Evolutionary conservation across 768 basidiomycete species (phyloP), one percentile per base, ranked within the genome.

Genomic region (Thelephora aurantiotincta): DNA sequence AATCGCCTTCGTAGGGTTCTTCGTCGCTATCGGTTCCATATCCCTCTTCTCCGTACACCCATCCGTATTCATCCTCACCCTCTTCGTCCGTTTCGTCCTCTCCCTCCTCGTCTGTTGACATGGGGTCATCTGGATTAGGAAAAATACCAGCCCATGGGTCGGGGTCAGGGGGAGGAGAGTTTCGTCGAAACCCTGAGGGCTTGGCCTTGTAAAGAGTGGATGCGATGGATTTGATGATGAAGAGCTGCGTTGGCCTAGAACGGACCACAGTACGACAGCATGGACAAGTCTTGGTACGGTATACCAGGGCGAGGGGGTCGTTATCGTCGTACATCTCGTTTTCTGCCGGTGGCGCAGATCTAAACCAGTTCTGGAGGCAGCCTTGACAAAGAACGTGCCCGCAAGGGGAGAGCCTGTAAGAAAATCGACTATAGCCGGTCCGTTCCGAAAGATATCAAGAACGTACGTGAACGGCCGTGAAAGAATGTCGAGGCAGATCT

Each of bases 321-420:
- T 59, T 58, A 37, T 68, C 67, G 41, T 70, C 62, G 46, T 61
- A 50, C 67, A 72, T 73, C 14, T 71, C 70, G 34, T 68, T 66
- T 22, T 69, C 70, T 14, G 57, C 50, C 0, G 66, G 62, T 2
- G 82, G 82, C 2, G 82, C 80, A 45, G 75, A 72, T 50, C 75
- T 73, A 63, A 87, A 87, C 84, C 84, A 87, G 54, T 79, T 76
- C 60, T 82, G 79, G 7, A 87, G 72, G 54, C 84, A 87, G 2
- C 56, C 54, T 22, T 81, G 69, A 48, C 84, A 87, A n/a, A 82
- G 66, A n/a, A 82, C 71, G 53, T 87, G 84, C 1, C 84, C 84
- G 55, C 84, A 87, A 0, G 84, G 84, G 1, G 80, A 72, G 38
- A 86, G 67, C 1, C 83, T 84, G 45, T 13, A 46, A 16, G 46